Evolutionary conservation across 163 green algal genomes (phyloP), one percentile per base, ranked within the genome.

Genomic region (Scenedesmus sp.): DNA sequence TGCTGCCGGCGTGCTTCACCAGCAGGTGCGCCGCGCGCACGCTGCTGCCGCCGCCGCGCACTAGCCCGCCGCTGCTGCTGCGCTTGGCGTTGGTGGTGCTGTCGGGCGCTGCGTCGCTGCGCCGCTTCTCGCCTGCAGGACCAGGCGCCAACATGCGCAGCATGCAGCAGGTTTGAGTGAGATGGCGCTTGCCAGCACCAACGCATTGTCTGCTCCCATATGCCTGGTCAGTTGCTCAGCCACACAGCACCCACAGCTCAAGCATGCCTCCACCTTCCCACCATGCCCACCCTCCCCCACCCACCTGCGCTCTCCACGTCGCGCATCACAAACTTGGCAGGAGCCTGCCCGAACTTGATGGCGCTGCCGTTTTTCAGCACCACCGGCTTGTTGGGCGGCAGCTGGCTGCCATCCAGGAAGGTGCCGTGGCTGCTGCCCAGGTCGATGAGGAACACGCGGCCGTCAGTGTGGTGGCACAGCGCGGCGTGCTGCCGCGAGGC

Each of bases 1-100:
- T 90, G 2, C 87, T 93, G 84, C 96, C 95, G 70, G 92, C 94
- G 94, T 99, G 96, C 94, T 99, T 99, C 5, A 99, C 96, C 56
- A 99, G 95, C 88, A 99, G 93, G 93, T 99, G 97, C 1, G 93
- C 97, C 2, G 96, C 97, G 2, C 96, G 92, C 54, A 99, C 96
- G 76, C 88, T 66, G 76, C 88, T 67, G 86, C 86, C 46, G 57
- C 70, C 56, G 73, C 54, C 20, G 10, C 74, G 88, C 59, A 79
- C 70, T 62, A 56, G 70, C 46, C 55, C 67, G 56, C 82, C 82
- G 90, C 87, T 94, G 92, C 73, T 91, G 88, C 52, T 91, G 66
- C 89, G 67, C 85, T 91, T 94, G 88, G n/a, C 70, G 5, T 5
- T 13, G 20, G 23, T 57, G 84, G 5, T n/a, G 8, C 8, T 62